Percentiles rank a stretch among this genome's conserved stretches.
phyloP scores from a whole-genome alignment of 495 filamentous ascomycete species.

The Terfezia claveryi region DNA sequence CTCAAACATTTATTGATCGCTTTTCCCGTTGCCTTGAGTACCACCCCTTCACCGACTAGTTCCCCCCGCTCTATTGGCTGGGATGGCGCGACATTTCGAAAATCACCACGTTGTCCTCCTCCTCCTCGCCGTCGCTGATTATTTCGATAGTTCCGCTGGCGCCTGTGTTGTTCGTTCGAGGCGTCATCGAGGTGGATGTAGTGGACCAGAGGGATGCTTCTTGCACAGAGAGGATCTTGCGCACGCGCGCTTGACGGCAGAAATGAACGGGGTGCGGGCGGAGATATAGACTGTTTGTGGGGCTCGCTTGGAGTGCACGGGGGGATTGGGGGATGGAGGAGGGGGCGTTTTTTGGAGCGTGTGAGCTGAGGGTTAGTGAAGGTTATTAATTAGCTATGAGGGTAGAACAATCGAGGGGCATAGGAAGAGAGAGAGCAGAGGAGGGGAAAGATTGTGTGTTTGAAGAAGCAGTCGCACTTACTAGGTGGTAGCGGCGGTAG shows the following conservation, averaged over 20 bases:
- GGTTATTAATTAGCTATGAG: no score
- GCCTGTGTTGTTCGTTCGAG: background rate
- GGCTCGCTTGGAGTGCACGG: constrained; percentile 28
- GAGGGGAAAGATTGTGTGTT: constrained; percentile 53
- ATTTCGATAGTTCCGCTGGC: background rate
- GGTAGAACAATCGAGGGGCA: no score
- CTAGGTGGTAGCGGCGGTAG: background rate
- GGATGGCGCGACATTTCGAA: background rate
- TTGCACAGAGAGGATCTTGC: constrained; percentile 38
- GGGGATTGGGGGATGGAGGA: constrained; percentile 45
- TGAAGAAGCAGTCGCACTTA: constrained; percentile 21
- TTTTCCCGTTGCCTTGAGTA: constrained; percentile 55
- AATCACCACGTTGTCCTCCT: background rate
- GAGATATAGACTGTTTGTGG: constrained; percentile 64
- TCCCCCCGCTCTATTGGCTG: background rate
- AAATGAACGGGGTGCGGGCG: constrained; percentile 50
- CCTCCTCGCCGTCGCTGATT: background rate
- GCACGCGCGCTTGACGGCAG: constrained; percentile 60
- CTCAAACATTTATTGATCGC: constrained; percentile 52
- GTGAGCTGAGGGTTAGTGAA: no score
- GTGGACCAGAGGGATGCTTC: background rate
- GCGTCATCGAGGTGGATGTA: background rate
- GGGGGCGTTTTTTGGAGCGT: constrained; percentile 43
- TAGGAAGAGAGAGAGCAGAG: constrained; percentile 26
- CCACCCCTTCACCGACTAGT: constrained; percentile 32